Evolutionary conservation across 495 filamentous ascomycete genomes (phyloP), one percentile per base, ranked within the genome.

Genomic region (Penicillium ochrochloron): DNA sequence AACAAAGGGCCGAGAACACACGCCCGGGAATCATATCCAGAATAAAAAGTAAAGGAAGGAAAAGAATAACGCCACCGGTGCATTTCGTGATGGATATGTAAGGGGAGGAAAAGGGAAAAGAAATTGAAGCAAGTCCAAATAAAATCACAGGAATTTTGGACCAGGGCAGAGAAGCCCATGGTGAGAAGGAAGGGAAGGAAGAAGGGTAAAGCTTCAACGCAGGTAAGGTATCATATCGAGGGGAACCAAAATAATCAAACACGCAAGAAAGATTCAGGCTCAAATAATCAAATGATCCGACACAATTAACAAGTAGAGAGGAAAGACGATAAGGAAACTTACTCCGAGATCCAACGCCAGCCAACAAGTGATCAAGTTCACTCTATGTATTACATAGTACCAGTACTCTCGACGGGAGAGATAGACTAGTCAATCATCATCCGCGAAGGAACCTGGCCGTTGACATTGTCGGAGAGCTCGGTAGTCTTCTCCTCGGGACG

Each of bases 381-480:
- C 42, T 35, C 46, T 55, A 59, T 51, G 62, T 50, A 62, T 37
- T n/a, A 54, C 51, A 33, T 17, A 54, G 51, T 11, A 29, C 46
- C 27, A 52, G 39, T n/a, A 60, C 53, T 41, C 37, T 68, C 53
- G 55, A 52, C 50, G 31, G 31, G 2, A 42, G 25, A 57, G 62
- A 62, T 82, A 69, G 96, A 34, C 33, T 44, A 58, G 78, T 97
- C 93, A 74, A 97, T 97, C 66, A 90, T 93, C 93, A 97, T 97
- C 58, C 93, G 86, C 61, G 87, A 80, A 54, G 89, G 88, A 37
- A 80, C 76, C 51, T 80, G 70, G 60, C 76, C 70, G 23, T 70
- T 71, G 3, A 81, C 63, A 62, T 80, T 82, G 8, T 87, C 77
- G 29, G 71, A 77, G 78, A 94, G 87, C 71, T 93, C 91, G 54